Percentiles rank a stretch among this genome's conserved stretches.
Conservation (phyloP, 495 filamentous ascomycete genomes). For the Cercophora samala region DNA sequence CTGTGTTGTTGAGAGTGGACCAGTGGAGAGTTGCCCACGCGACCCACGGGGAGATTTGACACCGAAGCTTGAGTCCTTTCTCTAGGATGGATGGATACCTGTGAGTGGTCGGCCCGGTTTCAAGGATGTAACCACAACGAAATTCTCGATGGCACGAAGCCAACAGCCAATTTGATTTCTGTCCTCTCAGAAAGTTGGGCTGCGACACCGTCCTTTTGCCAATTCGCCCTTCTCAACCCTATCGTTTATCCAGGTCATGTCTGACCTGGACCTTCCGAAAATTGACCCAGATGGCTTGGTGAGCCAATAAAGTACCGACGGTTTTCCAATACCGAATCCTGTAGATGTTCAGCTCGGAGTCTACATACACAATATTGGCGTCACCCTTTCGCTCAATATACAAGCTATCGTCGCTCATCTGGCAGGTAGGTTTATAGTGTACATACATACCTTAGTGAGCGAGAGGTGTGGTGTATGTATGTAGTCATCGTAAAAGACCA, state of each 20-base stretch:
- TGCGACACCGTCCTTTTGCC: neutral
- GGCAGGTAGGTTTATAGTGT: no score
- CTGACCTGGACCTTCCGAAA: no score
- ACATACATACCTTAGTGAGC: no score
- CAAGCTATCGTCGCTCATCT: neutral
- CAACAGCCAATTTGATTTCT: neutral
- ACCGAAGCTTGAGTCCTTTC: conserved; percentile 8
- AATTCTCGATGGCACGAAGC: conserved; percentile 4
- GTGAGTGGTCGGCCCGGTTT: neutral
- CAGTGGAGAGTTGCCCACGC: neutral
- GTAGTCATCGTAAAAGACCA: neutral
- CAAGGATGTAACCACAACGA: conserved; percentile 3
- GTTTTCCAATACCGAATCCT: neutral
- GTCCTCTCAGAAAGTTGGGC: neutral
- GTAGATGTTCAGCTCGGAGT: neutral
- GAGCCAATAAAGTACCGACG: neutral
- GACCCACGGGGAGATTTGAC: conserved; percentile 21
- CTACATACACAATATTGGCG: neutral
- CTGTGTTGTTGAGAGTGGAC: conserved; percentile 11
- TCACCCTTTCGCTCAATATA: neutral
- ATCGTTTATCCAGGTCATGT: no score
- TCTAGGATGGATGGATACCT: conserved; percentile 14
- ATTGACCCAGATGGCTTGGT: no score
- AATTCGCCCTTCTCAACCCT: neutral
- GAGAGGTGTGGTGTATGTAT: no score